A percentile compares a stretch with the other conserved stretches of the same genome.
Conservation (phyloP, 2,329 filamentous ascomycete genomes). For the Beauveria caledonica region DNA sequence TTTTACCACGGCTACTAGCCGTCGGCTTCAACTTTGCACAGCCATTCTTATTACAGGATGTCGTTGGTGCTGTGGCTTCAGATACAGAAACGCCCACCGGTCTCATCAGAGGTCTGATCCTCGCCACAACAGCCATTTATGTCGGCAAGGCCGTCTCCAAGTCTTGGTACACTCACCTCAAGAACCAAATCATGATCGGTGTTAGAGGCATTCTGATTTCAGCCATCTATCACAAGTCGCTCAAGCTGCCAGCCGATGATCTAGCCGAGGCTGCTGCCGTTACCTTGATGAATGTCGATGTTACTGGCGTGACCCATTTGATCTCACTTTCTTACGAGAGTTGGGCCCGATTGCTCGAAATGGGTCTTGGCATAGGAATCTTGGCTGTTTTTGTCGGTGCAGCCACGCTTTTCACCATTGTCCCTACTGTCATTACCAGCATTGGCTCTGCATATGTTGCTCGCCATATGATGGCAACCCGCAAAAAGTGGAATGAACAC, state of each 20-base stretch:
- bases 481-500: constrained; percentile 1
- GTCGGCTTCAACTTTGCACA: constrained; percentile 7
- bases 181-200: neutral
- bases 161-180: neutral
- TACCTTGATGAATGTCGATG: neutral
- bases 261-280: neutral
- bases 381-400: neutral
- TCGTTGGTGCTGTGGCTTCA: neutral
- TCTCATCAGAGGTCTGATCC: neutral
- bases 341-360: neutral
- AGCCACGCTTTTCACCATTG: neutral
- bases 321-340: neutral
- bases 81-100: neutral
- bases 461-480: neutral
- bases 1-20: neutral
- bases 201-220: neutral
- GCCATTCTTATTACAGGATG: constrained; percentile 2
- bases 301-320: neutral
- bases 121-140: neutral
- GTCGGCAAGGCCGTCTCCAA: neutral
- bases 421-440: neutral
- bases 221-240: constrained; percentile 1
- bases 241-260: neutral
- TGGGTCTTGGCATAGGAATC: neutral
- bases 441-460: neutral